Conservation (phyloP, 2,329 filamentous ascomycete genomes). For the Thermoascus crustaceus region DNA sequence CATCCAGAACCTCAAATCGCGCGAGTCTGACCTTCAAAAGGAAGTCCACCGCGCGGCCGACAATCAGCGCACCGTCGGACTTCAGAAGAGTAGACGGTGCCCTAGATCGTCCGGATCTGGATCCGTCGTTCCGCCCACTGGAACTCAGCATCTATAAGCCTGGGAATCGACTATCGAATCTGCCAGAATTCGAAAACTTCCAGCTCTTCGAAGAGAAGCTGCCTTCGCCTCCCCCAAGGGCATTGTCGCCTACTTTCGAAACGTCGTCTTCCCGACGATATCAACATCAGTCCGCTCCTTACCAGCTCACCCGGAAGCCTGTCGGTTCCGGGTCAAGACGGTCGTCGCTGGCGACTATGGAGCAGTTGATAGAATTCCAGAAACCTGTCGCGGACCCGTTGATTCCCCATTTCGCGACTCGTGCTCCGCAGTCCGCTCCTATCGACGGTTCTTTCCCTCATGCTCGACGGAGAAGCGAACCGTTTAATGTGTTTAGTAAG, state of each 20-base stretch:
- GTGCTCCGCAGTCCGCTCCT: constrained; percentile 6
- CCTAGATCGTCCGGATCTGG: constrained; percentile 7
- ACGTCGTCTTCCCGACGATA: constrained; percentile 13
- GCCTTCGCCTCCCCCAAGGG: constrained; percentile 26
- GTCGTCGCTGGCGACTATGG: constrained; percentile 19
- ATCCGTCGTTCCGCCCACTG: constrained; percentile 32
- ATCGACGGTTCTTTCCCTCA: constrained; percentile 2
- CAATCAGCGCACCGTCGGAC: constrained; percentile 36
- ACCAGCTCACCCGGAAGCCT: constrained; percentile 29
- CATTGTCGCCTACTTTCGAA: constrained; percentile 18
- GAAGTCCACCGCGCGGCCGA: constrained; percentile 22
- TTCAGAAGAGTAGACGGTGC: constrained; percentile 30
- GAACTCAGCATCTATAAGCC: constrained; percentile 40
- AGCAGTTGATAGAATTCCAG: constrained; percentile 14
- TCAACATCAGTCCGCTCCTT: constrained; percentile 17
- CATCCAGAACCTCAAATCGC: constrained; percentile 32
- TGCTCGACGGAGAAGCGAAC: not conserved
- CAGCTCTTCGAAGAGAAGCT: constrained; percentile 22
- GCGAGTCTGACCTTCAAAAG: constrained; percentile 33
- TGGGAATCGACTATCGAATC: constrained; percentile 36
- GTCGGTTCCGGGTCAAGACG: constrained; percentile 25
- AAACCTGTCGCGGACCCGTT: constrained; percentile 14
- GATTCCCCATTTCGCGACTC: constrained; percentile 25
- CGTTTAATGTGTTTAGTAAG: not conserved
- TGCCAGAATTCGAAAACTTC: constrained; percentile 37